Percentiles rank a stretch among this genome's conserved stretches.
phyloP scores from a whole-genome alignment of 2,329 filamentous ascomycete genomes.

The Daldinia eschscholtzii region DNA sequence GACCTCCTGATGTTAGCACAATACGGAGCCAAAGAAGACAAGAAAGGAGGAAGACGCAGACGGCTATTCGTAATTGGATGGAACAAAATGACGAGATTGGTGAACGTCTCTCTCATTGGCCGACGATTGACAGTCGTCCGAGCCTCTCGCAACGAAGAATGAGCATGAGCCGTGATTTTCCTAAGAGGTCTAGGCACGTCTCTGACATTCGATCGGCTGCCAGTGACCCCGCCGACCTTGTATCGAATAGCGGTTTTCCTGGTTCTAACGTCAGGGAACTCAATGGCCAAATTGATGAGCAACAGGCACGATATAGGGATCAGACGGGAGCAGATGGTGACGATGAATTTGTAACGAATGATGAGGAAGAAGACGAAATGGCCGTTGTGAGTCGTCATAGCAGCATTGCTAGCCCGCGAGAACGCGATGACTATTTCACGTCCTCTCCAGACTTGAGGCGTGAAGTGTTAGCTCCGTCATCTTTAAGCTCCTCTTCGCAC shows the following conservation, averaged over 20 bases:
- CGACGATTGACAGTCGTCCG: conserved; percentile 60
- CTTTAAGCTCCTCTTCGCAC: conserved; percentile 48
- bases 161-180: conserved; percentile 64
- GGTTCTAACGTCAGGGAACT: conserved; percentile 48
- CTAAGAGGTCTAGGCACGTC: conserved; percentile 62
- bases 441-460: conserved; percentile 62
- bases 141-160: conserved; percentile 66
- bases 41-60: conserved; percentile 80
- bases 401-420: conserved; percentile 47
- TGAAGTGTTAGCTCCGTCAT: conserved; percentile 52
- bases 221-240: conserved; percentile 73
- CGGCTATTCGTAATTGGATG: conserved; percentile 92
- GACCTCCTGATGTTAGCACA: conserved; percentile 74
- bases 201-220: conserved; percentile 71
- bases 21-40: conserved; percentile 70
- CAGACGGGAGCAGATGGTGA: conserved; percentile 90
- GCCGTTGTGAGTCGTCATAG: conserved; percentile 57
- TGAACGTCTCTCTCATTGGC: conserved; percentile 62
- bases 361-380: conserved; percentile 73
- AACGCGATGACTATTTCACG: conserved; percentile 67
- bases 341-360: conserved; percentile 87
- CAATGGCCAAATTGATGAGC: conserved; percentile 58
- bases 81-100: conserved; percentile 71
- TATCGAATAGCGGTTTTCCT: conserved; percentile 59
- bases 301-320: conserved; percentile 63